phyloP scores from a whole-genome alignment of 257 asterid species.

The Penstemon barbatus region DNA sequence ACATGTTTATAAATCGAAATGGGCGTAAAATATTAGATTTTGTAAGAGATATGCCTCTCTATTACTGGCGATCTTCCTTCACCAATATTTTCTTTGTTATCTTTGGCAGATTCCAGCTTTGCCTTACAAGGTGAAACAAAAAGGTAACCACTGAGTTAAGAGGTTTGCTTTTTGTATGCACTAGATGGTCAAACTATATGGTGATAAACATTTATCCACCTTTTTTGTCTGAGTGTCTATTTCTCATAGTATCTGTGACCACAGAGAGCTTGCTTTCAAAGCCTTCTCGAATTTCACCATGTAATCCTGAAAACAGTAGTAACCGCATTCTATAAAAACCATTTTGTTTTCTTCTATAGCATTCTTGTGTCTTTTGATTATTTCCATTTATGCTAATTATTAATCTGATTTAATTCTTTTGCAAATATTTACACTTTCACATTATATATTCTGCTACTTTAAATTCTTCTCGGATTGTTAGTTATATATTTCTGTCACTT shows the following conservation, averaged over 20 bases:
- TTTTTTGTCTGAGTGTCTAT: slow-evolving; percentile 19
- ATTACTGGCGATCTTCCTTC: neutral
- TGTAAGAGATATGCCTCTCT: neutral
- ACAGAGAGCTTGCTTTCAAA: slow-evolving; percentile 15
- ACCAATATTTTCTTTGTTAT: neutral
- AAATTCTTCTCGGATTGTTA: neutral
- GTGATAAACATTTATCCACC: slow-evolving; percentile 16
- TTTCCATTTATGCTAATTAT: slow-evolving; percentile 2
- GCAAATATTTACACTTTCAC: slow-evolving; percentile 7
- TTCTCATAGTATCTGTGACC: slow-evolving; percentile 13
- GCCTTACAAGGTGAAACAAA: slow-evolving; percentile 27
- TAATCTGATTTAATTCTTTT: neutral
- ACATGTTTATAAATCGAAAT: neutral
- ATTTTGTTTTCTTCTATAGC: neutral
- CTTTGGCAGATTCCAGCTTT: slow-evolving; percentile 21
- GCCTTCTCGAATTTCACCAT: slow-evolving; percentile 11
- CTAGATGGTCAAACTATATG: slow-evolving; percentile 5
- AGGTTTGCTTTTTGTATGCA: slow-evolving; percentile 27
- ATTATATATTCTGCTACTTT: neutral
- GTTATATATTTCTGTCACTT: neutral
- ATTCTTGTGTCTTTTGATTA: neutral
- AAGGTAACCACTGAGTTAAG: slow-evolving; percentile 8
- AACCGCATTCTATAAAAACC: neutral
- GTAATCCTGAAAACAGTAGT: neutral
- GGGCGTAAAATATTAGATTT: neutral